Evolutionary conservation across 2,329 filamentous ascomycete species (phyloP).

Genomic region (Salinomyces thailandicus): DNA sequence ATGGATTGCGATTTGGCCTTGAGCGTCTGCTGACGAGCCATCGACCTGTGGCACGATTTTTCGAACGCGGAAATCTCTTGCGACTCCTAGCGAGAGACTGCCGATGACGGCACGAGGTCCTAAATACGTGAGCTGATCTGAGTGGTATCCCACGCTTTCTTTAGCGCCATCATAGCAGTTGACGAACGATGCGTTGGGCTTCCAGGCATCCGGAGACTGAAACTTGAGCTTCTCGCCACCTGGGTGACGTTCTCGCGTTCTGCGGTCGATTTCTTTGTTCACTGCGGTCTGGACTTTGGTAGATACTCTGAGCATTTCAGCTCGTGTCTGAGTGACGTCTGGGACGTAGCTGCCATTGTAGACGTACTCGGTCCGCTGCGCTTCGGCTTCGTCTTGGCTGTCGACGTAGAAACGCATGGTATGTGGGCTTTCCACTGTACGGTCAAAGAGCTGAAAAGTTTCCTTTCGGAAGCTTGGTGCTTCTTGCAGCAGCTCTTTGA

Average conservation of each 20-base stretch:
- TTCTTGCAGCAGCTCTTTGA: conserved; percentile 67
- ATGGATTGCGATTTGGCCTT: conserved; percentile 85
- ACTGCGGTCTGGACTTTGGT: conserved; percentile 62
- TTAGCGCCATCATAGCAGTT: conserved; percentile 82
- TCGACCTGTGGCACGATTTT: conserved; percentile 51
- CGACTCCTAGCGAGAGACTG: conserved; percentile 79
- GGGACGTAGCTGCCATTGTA: conserved; percentile 73
- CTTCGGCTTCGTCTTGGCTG: conserved; percentile 54
- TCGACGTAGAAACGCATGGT: conserved; percentile 77
- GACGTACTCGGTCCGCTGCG: conserved; percentile 67
- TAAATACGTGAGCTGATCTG: conserved; percentile 85
- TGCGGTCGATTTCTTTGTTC: conserved; percentile 62
- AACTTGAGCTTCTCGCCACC: conserved; percentile 62
- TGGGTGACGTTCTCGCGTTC: conserved; percentile 60
- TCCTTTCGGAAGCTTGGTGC: conserved; percentile 58
- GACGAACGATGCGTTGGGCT: conserved; percentile 81
- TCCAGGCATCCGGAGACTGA: conserved; percentile 65
- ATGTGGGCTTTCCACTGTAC: conserved; percentile 74
- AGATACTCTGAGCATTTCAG: conserved; percentile 61
- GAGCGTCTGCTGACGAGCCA: conserved; percentile 43
- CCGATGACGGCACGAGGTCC: conserved; percentile 83
- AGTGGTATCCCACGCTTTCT: conserved; percentile 83
- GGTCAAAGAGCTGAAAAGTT: conserved; percentile 80
- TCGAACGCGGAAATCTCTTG: conserved; percentile 85
- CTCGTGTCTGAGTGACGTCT: conserved; percentile 66